Percentiles rank a stretch among this genome's conserved stretches.
Evolutionary conservation across 2,329 filamentous ascomycete genomes (phyloP).

Genomic region (Stagonosporopsis rhizophila): DNA sequence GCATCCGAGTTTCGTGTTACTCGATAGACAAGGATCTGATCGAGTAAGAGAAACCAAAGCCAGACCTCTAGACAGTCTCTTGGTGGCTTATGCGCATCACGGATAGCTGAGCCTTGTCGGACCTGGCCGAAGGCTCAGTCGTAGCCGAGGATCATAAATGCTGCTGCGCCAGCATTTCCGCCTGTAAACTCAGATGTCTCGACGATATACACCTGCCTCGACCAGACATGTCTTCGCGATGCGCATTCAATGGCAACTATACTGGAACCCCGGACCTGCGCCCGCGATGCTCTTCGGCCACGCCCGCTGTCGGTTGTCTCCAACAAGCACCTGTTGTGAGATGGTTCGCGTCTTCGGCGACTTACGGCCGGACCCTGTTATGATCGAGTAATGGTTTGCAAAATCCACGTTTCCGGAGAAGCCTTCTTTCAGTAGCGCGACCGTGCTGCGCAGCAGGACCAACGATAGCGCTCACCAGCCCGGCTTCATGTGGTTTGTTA

Average conservation of each 20-base stretch:
- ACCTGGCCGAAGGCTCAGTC: conserved; percentile 30
- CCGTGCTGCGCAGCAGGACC: conserved; percentile 7
- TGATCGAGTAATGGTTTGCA: conserved; percentile 48
- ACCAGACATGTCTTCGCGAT: neutral
- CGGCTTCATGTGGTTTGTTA: conserved; percentile 10
- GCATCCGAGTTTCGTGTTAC: conserved; percentile 33
- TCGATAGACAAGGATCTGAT: conserved; percentile 41
- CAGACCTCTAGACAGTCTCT: conserved; percentile 15
- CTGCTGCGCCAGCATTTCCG: conserved; percentile 2
- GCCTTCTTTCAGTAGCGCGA: conserved; percentile 21
- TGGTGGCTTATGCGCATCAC: conserved; percentile 21
- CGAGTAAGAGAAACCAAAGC: conserved; percentile 42
- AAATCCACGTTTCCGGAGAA: conserved; percentile 23
- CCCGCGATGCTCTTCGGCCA: conserved; percentile 3
- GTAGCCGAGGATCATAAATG: conserved; percentile 14
- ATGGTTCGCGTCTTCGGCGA: conserved; percentile 16
- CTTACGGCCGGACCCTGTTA: conserved; percentile 28
- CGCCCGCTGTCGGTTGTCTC: conserved; percentile 2
- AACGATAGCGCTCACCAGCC: conserved; percentile 12
- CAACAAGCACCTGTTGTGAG: conserved; percentile 4
- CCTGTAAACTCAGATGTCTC: neutral
- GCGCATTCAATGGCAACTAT: neutral
- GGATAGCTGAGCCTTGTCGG: conserved; percentile 27
- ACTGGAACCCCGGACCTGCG: neutral
- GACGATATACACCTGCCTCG: neutral